Percentiles rank a stretch among this genome's conserved stretches.
Evolutionary conservation across 2,329 filamentous ascomycete species (phyloP).

Genomic region (Diplodia intermedia): DNA sequence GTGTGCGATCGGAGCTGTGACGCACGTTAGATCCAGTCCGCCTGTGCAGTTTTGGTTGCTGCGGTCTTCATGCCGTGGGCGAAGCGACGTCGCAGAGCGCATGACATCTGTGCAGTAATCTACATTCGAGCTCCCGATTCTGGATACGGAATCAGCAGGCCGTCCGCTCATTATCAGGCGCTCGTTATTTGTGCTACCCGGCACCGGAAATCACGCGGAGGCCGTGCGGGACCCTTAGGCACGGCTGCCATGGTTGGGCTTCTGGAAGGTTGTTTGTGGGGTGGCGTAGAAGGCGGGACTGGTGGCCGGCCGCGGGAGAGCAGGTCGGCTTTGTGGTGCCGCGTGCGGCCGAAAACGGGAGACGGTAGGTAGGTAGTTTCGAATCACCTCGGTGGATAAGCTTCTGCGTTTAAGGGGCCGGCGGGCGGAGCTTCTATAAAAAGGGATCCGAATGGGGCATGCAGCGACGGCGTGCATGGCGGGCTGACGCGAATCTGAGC

Average conservation of each 20-base stretch:
- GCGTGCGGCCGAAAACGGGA: constrained; percentile 25
- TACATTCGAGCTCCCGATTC: constrained; percentile 23
- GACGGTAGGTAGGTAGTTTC: constrained; percentile 7
- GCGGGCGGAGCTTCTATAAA: constrained; percentile 16
- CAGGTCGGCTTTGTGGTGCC: constrained; percentile 19
- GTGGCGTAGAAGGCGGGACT: background rate
- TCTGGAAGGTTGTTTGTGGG: background rate
- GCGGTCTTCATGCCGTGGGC: constrained; percentile 23
- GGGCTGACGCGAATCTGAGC: constrained; percentile 9
- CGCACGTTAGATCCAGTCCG: constrained; percentile 26
- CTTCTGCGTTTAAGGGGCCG: constrained; percentile 26
- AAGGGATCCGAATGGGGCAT: constrained; percentile 13
- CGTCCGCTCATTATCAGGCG: constrained; percentile 21
- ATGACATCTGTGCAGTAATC: constrained; percentile 30
- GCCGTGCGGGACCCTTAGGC: constrained; percentile 19
- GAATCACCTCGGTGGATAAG: constrained; percentile 13
- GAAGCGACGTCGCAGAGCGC: constrained; percentile 11
- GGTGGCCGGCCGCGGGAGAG: background rate
- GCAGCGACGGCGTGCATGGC: constrained; percentile 19
- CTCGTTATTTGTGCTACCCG: constrained; percentile 24
- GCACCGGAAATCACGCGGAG: constrained; percentile 7
- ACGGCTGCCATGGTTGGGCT: constrained; percentile 5
- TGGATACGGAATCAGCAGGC: constrained; percentile 25
- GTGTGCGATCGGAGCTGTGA: constrained; percentile 27
- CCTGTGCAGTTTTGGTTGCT: background rate